phyloP scores from a whole-genome alignment of 1,284 basidiomycete species.

The Melampsora medusae region DNA sequence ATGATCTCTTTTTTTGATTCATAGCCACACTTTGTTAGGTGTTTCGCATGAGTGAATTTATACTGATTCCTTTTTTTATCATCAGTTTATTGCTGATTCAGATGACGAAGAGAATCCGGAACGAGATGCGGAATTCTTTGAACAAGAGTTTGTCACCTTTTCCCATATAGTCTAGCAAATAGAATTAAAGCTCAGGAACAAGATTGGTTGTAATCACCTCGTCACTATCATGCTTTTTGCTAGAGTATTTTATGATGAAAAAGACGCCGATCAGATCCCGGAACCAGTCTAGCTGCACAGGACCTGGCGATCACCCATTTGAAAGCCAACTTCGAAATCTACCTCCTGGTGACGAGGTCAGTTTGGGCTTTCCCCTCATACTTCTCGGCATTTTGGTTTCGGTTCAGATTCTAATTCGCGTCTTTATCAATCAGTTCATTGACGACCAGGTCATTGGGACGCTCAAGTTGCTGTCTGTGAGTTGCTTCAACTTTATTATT shows the following conservation, averaged over 20 bases:
- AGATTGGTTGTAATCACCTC: slow-evolving; percentile 82
- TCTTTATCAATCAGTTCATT: slow-evolving; percentile 60
- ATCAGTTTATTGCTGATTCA: slow-evolving; percentile 35
- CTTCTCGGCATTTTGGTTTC: neutral
- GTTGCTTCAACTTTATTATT: slow-evolving; percentile 57
- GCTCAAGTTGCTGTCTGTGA: slow-evolving; percentile 82
- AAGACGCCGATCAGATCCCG: slow-evolving; percentile 68
- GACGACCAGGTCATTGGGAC: slow-evolving; percentile 93
- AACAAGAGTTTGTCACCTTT: slow-evolving; percentile 28
- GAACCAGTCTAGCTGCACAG: no score
- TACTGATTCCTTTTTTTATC: neutral
- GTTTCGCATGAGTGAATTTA: neutral
- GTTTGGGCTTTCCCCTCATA: slow-evolving; percentile 22
- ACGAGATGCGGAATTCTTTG: slow-evolving; percentile 32
- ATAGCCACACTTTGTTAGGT: neutral
- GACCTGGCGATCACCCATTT: no score
- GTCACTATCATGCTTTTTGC: slow-evolving; percentile 93
- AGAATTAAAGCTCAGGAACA: slow-evolving; percentile 60
- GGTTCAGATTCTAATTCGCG: neutral
- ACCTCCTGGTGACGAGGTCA: slow-evolving; percentile 77
- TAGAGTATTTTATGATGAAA: slow-evolving; percentile 82
- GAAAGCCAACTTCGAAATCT: no score
- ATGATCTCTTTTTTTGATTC: neutral
- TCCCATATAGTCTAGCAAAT: neutral
- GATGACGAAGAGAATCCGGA: slow-evolving; percentile 40